These are phyloP conservation scores for Musa beccarii DNA, from an alignment of 176 grass and related monocot species.

Conservation along the genomic window DNA sequence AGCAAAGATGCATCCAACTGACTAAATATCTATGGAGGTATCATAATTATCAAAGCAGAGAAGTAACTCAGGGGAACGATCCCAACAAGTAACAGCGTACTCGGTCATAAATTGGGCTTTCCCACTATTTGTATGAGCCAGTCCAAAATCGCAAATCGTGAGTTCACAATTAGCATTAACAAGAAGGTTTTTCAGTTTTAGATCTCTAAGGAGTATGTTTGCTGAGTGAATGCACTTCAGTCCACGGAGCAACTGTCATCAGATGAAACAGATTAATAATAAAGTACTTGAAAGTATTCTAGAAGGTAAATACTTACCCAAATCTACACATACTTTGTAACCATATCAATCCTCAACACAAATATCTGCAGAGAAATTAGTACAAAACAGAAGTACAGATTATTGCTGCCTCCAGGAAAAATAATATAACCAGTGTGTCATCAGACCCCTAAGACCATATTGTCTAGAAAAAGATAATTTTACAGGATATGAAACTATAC, in stretches of 20 bases:
- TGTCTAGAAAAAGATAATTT: too few species aligned
- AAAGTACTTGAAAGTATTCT: too few species aligned
- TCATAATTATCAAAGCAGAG: constrained; percentile 35
- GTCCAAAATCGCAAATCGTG: constrained; percentile 35
- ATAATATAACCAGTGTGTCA: too few species aligned
- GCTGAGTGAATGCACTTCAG: constrained; percentile 34
- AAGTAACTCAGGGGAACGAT: constrained; percentile 32
- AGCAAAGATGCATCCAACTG: constrained; percentile 32
- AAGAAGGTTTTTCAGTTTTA: constrained; percentile 32
- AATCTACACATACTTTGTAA: too few species aligned
- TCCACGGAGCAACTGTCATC: constrained; percentile 26
- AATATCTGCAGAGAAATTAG: too few species aligned
- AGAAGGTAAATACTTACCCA: too few species aligned
- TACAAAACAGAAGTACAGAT: too few species aligned
- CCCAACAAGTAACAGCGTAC: constrained; percentile 35
- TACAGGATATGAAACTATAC: too few species aligned
- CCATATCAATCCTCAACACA: too few species aligned
- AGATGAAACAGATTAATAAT: too few species aligned
- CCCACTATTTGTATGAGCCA: constrained; percentile 16
- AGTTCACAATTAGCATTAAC: constrained; percentile 37
- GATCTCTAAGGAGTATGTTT: constrained; percentile 31
- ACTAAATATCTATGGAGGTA: constrained; percentile 38
- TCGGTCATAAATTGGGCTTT: constrained; percentile 30
- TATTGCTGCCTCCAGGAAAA: too few species aligned
- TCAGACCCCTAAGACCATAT: too few species aligned